Base-by-base conservation (phyloP, 179 eudicot species). In the Beta corolliflora region DNA sequence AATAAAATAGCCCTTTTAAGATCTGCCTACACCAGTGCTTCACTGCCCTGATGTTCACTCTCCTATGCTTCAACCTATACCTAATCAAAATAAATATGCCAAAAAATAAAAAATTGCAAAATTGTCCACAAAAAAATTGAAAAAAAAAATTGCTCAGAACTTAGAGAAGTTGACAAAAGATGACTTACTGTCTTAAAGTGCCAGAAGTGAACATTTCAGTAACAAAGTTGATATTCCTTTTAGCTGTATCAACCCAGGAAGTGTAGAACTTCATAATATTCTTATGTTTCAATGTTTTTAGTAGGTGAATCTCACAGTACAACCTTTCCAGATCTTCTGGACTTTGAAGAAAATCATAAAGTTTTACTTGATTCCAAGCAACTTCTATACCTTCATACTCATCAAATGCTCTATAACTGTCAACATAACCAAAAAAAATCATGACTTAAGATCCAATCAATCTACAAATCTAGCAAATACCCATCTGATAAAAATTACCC, bases 141-240 rank as follows among this genome's bases (percentile, higher is more conserved):
- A 44, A 23, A 36, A 77, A 41, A 21, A 46, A 56, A 69, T 65
- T 65, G 69, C 10, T 5, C 12, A 19, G 23, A 41, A 15, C 19
- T 41, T 19, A 4, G 52, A 60, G 2, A 77, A 61, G 67, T 21
- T 71, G 55, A 9, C 11, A 14, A 45, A 70, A 25, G 63, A 75
- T 44, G 79, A 73, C 88, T 83, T 80, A 86, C 88, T 86, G 86
- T 78, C 88, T 86, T 52, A 86, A 71, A 78, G 86, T 83, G 53
- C 88, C 88, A 78, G 88, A 86, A 78, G 88, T 86, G 78, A 86
- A 83, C 88, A 86, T 83, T 83, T 86, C 88, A 86, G 86, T 86
- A 78, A 86, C 82, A 83, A 86, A 86, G 56, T 86, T 86, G 78
- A 86, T 83, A 59, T 86, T 86, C 64, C 88, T 86, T 25, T 83